A percentile compares a stretch with the other conserved stretches of the same genome.
phyloP scores from a whole-genome alignment of 345 rosid genomes.

The Excoecaria agallocha region DNA sequence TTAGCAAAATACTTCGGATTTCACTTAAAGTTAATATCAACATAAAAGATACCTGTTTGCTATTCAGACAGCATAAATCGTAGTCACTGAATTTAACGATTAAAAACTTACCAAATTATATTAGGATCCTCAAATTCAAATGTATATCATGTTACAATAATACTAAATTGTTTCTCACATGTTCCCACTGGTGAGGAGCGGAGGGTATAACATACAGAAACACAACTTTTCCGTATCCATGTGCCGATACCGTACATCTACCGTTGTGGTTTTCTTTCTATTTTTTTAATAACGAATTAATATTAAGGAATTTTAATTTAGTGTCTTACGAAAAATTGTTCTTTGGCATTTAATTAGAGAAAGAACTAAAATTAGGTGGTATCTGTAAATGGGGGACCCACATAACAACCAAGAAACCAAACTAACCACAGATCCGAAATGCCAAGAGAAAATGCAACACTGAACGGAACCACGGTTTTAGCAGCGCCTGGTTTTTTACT shows the following conservation, averaged over 20 bases:
- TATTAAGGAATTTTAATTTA: no score
- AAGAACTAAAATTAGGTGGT: background rate
- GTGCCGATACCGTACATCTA: constrained; percentile 25
- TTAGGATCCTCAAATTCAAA: background rate
- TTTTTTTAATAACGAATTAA: no score
- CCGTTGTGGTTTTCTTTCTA: background rate
- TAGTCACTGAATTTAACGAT: no score
- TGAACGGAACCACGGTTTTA: constrained; percentile 21
- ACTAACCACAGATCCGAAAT: background rate
- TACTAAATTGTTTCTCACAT: background rate
- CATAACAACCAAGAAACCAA: background rate
- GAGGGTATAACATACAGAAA: background rate
- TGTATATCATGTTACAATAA: background rate
- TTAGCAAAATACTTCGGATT: no score
- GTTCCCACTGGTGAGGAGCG: constrained; percentile 39
- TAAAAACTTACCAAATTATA: no score
- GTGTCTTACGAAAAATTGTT: no score
- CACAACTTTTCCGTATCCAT: constrained; percentile 23
- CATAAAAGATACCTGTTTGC: no score
- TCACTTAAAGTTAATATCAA: no score
- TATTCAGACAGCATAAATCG: no score
- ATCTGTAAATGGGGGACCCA: constrained; percentile 8
- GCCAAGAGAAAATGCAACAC: background rate
- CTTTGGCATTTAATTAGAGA: no score
- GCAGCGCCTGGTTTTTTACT: background rate